Conservation (phyloP, 768 basidiomycete genomes). For the Russula earlei region DNA sequence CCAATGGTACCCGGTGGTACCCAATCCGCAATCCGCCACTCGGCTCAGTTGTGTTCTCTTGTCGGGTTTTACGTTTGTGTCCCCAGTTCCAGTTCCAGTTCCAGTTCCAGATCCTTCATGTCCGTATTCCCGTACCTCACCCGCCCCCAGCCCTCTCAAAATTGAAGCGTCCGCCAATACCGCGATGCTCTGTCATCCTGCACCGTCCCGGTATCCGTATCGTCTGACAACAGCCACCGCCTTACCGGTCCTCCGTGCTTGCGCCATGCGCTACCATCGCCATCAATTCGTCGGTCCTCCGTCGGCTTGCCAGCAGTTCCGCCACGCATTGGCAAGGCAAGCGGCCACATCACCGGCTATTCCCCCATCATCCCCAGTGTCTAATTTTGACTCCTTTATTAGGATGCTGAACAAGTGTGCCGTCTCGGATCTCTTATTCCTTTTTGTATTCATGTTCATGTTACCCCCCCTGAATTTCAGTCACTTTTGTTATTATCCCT, state of each 20-base stretch:
- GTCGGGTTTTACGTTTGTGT: slow-evolving; percentile 8
- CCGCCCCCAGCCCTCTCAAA: background rate
- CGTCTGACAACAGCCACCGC: background rate
- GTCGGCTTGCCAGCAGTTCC: slow-evolving; percentile 12
- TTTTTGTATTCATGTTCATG: slow-evolving; percentile 3
- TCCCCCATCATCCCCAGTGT: background rate
- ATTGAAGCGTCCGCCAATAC: background rate
- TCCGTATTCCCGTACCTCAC: too few species aligned
- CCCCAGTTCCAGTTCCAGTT: background rate
- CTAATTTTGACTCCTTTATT: slow-evolving; percentile 1
- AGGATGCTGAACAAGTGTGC: background rate
- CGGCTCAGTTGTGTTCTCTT: slow-evolving; percentile 13
- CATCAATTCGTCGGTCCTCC: slow-evolving; percentile 3
- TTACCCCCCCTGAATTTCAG: background rate
- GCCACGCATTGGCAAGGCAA: background rate
- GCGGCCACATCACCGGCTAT: slow-evolving; percentile 1
- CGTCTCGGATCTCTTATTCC: slow-evolving; percentile 10
- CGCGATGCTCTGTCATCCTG: background rate
- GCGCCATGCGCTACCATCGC: background rate
- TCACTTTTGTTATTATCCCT: background rate
- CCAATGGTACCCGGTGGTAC: too few species aligned
- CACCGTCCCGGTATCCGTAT: background rate
- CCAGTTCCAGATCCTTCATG: background rate
- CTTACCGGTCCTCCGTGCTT: background rate
- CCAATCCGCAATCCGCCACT: slow-evolving; percentile 13